A percentile compares a stretch with the other conserved stretches of the same genome.
Evolutionary conservation across 2,329 filamentous ascomycete genomes (phyloP).

Genomic region (Clonostachys chloroleuca): DNA sequence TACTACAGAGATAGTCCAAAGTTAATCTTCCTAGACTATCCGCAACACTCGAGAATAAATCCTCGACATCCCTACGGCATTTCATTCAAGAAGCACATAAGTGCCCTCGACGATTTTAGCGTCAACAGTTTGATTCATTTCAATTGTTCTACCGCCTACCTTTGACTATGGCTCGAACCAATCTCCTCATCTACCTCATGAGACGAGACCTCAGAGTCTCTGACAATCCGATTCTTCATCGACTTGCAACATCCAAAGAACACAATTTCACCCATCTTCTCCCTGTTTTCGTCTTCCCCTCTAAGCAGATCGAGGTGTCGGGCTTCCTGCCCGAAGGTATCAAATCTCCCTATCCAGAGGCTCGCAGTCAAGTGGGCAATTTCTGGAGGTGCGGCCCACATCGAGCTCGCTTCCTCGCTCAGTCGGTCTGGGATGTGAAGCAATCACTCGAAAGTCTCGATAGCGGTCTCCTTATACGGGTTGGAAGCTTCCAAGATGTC

Average conservation of each 20-base stretch:
- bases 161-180: slow-evolving; percentile 25
- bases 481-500: slow-evolving; percentile 57
- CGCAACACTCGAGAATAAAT: too few relatives aligned
- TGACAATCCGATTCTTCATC: slow-evolving; percentile 71
- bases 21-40: too few relatives aligned
- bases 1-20: too few relatives aligned
- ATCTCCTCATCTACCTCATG: slow-evolving; percentile 65
- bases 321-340: slow-evolving; percentile 58
- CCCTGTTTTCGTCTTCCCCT: slow-evolving; percentile 65
- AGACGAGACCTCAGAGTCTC: slow-evolving; percentile 68
- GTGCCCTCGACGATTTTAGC: too few relatives aligned
- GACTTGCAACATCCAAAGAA: slow-evolving; percentile 37
- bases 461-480: slow-evolving; percentile 59
- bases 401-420: slow-evolving; percentile 66
- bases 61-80: too few relatives aligned
- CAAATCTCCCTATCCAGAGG: slow-evolving; percentile 63
- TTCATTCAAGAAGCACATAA: too few relatives aligned
- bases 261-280: slow-evolving; percentile 64
- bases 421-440: slow-evolving; percentile 72
- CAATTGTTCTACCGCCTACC: too few relatives aligned
- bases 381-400: slow-evolving; percentile 74
- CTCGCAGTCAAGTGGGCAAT: slow-evolving; percentile 57
- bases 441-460: slow-evolving; percentile 50
- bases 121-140: too few relatives aligned
- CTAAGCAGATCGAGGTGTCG: slow-evolving; percentile 69